These are phyloP conservation scores for Combretum micranthum DNA, from an alignment of 345 rosid species.

Conservation along the genomic window DNA sequence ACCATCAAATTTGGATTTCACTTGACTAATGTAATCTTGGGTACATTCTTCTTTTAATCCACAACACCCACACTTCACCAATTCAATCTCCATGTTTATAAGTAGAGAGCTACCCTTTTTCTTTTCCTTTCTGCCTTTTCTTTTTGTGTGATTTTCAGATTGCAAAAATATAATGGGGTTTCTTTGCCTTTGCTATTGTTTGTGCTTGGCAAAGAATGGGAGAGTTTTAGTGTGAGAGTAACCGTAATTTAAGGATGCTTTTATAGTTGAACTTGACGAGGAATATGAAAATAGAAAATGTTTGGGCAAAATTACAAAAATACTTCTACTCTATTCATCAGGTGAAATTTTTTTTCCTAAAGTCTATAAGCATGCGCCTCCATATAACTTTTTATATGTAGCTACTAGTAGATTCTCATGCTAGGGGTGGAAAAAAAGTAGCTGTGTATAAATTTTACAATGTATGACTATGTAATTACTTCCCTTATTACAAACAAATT, in stretches of 20 bases:
- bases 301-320: too few relatives aligned
- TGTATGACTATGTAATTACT: too few relatives aligned
- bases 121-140: background rate
- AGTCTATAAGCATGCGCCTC: too few relatives aligned
- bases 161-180: too few relatives aligned
- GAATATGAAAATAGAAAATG: background rate
- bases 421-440: too few relatives aligned
- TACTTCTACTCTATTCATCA: background rate
- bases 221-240: background rate
- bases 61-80: conserved; percentile 82
- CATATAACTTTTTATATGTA: too few relatives aligned
- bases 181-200: background rate
- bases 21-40: conserved; percentile 58
- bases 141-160: background rate
- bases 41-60: conserved; percentile 91
- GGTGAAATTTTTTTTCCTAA: too few relatives aligned
- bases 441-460: too few relatives aligned
- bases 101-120: background rate
- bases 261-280: conserved; percentile 27
- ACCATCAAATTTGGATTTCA: conserved; percentile 71
- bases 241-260: conserved; percentile 8
- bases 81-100: conserved; percentile 68
- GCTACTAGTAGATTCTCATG: too few relatives aligned
- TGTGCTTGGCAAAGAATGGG: background rate
- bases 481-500: too few relatives aligned